Evolutionary conservation across 805 yeast species (phyloP).

Genomic region (Kluyveromyces dobzhanskii): DNA sequence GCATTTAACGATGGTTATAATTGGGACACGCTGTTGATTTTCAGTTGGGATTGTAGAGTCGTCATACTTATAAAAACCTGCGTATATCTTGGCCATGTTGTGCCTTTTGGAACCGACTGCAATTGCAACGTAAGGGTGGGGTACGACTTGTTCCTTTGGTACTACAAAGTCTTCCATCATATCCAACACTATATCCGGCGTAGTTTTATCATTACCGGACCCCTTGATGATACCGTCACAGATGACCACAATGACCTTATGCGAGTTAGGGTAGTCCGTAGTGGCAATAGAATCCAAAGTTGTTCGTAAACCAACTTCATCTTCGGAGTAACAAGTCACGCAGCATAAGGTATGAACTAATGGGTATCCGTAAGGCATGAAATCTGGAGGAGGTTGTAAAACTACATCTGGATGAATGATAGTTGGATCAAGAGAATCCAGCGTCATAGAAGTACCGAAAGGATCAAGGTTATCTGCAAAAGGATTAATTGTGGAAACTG

Average conservation of each 20-base stretch:
- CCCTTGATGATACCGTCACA: slow-evolving; percentile 96
- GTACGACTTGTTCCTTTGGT: slow-evolving; percentile 65
- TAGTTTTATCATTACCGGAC: slow-evolving; percentile 76
- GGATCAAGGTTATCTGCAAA: slow-evolving; percentile 1
- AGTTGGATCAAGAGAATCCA: slow-evolving; percentile 47
- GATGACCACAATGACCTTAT: slow-evolving; percentile 72
- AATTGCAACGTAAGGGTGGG: slow-evolving; percentile 89
- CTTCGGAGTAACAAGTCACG: slow-evolving; percentile 95
- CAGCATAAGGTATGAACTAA: slow-evolving; percentile 63
- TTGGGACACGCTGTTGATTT: slow-evolving; percentile 80
- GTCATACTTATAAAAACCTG: slow-evolving; percentile 87
- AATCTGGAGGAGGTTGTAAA: slow-evolving; percentile 85
- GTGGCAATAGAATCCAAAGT: slow-evolving; percentile 92
- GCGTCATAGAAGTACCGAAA: slow-evolving; percentile 8
- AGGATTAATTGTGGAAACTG: neutral
- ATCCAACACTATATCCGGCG: slow-evolving; percentile 82
- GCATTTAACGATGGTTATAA: slow-evolving; percentile 72
- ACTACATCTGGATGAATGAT: slow-evolving; percentile 69
- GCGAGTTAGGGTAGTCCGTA: slow-evolving; percentile 92
- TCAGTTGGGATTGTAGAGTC: slow-evolving; percentile 65
- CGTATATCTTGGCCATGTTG: slow-evolving; percentile 93
- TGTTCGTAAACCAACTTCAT: slow-evolving; percentile 73
- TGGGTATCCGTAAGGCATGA: slow-evolving; percentile 81
- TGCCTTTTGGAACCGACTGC: slow-evolving; percentile 93
- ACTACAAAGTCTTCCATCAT: slow-evolving; percentile 78